Base-by-base conservation (phyloP, 306 rosid genomes). In the Cucumis cinereus region DNA sequence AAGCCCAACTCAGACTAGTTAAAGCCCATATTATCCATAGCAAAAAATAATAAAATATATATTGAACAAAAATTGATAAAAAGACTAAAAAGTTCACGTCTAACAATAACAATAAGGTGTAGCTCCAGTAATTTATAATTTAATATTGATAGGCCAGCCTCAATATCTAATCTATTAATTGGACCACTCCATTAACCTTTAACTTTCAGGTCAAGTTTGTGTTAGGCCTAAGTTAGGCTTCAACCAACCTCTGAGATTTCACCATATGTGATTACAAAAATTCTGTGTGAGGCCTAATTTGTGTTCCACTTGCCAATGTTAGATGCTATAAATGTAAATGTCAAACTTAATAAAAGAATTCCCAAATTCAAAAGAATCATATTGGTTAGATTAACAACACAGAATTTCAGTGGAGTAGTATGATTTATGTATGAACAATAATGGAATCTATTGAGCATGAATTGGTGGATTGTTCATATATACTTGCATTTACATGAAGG, bases 391-490 rank as follows among this genome's bases (percentile, higher is more conserved):
- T 11, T 40, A 66, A 40, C 10, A 20, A 40, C 19, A 66, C 26
- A 66, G 36, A 61, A 38, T 11, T 41, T 6, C 33, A 10, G 2
- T 67, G 30, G 17, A 68, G 28, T 15, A 70, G 4, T 47, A 70
- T 26, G 58, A 24, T 67, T 41, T 54, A 36, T 20, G 53, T 74
- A 52, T 54, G 68, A 41, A 74, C 33, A 43, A 70, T 15, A 15
- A 62, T 60, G 16, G 74, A 43, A 41, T 68, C 56, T 7, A 68
- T 10, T 41, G 40, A 43, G 35, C 15, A 43, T 47, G 58, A 70
- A 70, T 70, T 45, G 75, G 75, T 9, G 40, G 75, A 6, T 47
- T 69, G 75, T 69, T 69, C 22, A 69, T 69, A 40, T 70, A 1
- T 70, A 70, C 53, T 16, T 16, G 0, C 20, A 50, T 50, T 16